These are phyloP conservation scores for Begonia loranthoides DNA, from an alignment of 306 rosid species.

Conservation along the genomic window DNA sequence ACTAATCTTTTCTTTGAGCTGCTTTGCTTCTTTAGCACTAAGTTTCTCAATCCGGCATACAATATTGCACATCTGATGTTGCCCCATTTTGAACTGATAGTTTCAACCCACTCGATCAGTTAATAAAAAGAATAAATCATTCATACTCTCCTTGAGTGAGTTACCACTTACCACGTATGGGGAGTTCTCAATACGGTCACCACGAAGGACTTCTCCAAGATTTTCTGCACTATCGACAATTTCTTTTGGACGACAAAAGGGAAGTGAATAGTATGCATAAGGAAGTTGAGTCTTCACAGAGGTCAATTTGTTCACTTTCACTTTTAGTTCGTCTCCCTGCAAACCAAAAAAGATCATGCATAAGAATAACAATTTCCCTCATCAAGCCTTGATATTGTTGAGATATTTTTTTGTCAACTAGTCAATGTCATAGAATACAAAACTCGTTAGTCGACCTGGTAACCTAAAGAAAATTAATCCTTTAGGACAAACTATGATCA, in stretches of 20 bases:
- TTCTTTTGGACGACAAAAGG: slow-evolving; percentile 41
- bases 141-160: background rate
- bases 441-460: too few relatives aligned
- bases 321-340: slow-evolving; percentile 80
- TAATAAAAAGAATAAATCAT: too few relatives aligned
- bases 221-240: slow-evolving; percentile 88
- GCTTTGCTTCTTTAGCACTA: slow-evolving; percentile 72
- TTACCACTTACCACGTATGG: slow-evolving; percentile 56
- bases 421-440: too few relatives aligned
- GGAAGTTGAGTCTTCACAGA: slow-evolving; percentile 99
- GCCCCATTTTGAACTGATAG: slow-evolving; percentile 91
- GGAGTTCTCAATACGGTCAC: slow-evolving; percentile 96
- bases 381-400: too few relatives aligned
- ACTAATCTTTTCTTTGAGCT: slow-evolving; percentile 80
- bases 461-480: too few relatives aligned
- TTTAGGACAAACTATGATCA: too few relatives aligned
- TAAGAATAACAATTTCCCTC: too few relatives aligned
- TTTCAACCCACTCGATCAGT: slow-evolving; percentile 8
- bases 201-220: slow-evolving; percentile 99
- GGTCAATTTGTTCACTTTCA: slow-evolving; percentile 90
- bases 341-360: slow-evolving; percentile 12
- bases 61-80: slow-evolving; percentile 74
- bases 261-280: slow-evolving; percentile 77
- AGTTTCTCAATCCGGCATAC: slow-evolving; percentile 35
- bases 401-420: too few relatives aligned